A percentile compares a stretch with the other conserved stretches of the same genome.
These are phyloP conservation scores for Chrysanthemum makinoi DNA, from an alignment of 129 eudicot species.

Conservation along the genomic window DNA sequence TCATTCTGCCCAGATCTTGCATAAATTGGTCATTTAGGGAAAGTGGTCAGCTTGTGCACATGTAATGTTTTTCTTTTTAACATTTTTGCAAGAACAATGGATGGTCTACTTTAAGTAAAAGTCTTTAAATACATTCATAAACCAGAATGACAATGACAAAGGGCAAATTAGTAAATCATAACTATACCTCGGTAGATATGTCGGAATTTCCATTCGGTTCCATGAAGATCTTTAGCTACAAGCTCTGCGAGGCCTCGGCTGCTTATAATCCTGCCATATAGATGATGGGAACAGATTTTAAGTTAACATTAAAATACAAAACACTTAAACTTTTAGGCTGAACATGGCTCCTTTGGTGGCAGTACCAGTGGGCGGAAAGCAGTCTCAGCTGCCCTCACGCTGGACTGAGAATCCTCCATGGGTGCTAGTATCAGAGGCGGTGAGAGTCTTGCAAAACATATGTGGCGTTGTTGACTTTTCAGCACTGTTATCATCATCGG, in stretches of 20 bases:
- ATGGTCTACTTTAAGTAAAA: background rate
- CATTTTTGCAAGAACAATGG: background rate
- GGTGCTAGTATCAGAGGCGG: slow-evolving; percentile 97
- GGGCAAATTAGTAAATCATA: background rate
- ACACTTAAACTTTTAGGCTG: background rate
- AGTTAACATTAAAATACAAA: background rate
- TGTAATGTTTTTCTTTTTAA: background rate
- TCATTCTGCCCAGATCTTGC: background rate
- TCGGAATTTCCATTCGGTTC: slow-evolving; percentile 83
- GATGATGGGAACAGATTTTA: background rate
- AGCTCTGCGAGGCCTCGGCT: slow-evolving; percentile 97
- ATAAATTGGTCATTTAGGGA: background rate
- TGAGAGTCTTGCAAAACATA: slow-evolving; percentile 98
- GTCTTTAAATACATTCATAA: background rate
- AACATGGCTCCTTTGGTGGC: background rate
- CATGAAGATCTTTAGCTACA: slow-evolving; percentile 91
- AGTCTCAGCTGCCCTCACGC: slow-evolving; percentile 92
- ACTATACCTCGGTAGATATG: slow-evolving; percentile 81
- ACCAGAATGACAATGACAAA: background rate
- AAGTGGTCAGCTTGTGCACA: background rate
- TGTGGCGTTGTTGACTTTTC: slow-evolving; percentile 77
- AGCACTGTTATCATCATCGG: slow-evolving; percentile 46
- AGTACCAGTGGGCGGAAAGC: slow-evolving; percentile 97
- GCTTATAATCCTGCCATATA: slow-evolving; percentile 67
- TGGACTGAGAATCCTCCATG: slow-evolving; percentile 99